phyloP scores from a whole-genome alignment of 805 yeast genomes.

The Metschnikowia shivogae region DNA sequence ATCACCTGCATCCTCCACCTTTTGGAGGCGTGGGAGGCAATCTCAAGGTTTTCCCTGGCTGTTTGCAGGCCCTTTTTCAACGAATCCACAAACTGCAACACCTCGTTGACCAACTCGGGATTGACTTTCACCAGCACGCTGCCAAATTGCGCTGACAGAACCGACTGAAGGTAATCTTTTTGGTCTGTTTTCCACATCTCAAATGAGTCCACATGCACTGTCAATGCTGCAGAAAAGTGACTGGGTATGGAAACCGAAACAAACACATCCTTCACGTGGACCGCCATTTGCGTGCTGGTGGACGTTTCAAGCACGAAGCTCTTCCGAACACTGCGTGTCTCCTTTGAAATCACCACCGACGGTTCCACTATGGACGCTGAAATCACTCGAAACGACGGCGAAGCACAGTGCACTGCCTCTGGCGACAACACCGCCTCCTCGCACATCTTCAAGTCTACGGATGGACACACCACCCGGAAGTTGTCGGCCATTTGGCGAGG shows the following conservation, averaged over 20 bases:
- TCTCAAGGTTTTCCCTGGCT: conserved; percentile 17
- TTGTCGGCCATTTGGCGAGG: conserved; percentile 37
- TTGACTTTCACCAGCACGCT: conserved; percentile 11
- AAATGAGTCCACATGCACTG: conserved; percentile 23
- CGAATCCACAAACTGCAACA: conserved; percentile 17
- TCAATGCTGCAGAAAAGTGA: conserved; percentile 10
- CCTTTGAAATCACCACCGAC: conserved; percentile 28
- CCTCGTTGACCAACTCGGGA: conserved; percentile 21
- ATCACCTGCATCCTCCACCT: conserved; percentile 35
- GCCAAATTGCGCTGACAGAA: not conserved
- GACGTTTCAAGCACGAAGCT: conserved; percentile 11
- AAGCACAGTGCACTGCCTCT: conserved; percentile 24
- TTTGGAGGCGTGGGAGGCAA: conserved; percentile 12
- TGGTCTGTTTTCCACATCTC: conserved; percentile 33
- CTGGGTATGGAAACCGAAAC: conserved; percentile 23
- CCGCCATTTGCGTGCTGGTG: conserved; percentile 21
- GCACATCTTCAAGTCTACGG: conserved; percentile 37
- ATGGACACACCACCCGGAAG: conserved; percentile 47
- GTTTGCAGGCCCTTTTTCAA: conserved; percentile 12
- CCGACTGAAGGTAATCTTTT: not conserved
- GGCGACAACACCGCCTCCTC: conserved; percentile 22
- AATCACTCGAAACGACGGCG: conserved; percentile 23
- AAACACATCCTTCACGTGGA: conserved; percentile 29
- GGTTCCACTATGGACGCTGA: conserved; percentile 33
- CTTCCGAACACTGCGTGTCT: conserved; percentile 10